These are phyloP conservation scores for Lipomyces anomalus DNA, from an alignment of 805 yeast species.

Conservation along the genomic window DNA sequence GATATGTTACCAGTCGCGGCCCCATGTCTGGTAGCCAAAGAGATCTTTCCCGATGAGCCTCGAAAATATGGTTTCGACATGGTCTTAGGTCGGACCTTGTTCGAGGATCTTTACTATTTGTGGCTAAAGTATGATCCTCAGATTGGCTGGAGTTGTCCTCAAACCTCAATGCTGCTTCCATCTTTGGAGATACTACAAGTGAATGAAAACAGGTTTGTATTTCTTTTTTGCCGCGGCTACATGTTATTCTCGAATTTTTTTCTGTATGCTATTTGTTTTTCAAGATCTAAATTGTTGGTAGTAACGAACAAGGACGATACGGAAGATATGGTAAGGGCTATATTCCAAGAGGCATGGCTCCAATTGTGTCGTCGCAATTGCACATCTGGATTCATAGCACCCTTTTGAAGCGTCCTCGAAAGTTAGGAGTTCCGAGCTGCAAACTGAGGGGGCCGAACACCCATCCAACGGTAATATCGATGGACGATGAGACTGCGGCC, in stretches of 20 bases:
- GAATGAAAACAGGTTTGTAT: not conserved
- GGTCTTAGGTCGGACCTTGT: constrained; percentile 5
- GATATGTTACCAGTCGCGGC: not conserved
- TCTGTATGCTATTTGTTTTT: too few species aligned
- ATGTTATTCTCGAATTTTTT: too few species aligned
- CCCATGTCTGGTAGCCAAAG: constrained; percentile 6
- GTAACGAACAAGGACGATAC: too few species aligned
- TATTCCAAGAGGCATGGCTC: too few species aligned
- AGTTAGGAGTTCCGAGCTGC: not conserved
- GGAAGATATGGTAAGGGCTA: too few species aligned
- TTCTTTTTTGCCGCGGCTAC: not conserved
- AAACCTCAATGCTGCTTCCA: constrained; percentile 1
- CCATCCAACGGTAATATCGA: not conserved
- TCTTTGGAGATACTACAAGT: not conserved
- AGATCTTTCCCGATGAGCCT: constrained; percentile 8
- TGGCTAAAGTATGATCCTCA: constrained; percentile 7
- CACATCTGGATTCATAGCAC: constrained; percentile 7
- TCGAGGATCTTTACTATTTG: constrained; percentile 1
- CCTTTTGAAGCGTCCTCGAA: not conserved
- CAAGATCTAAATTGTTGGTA: too few species aligned
- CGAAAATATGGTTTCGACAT: constrained; percentile 8
- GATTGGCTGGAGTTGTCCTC: constrained; percentile 9
- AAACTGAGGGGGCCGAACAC: not conserved
- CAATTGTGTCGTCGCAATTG: not conserved
- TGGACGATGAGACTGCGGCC: not conserved